Percentiles rank a stretch among this genome's conserved stretches.
phyloP scores from a whole-genome alignment of 2,329 filamentous ascomycete species.

The Clonostachys chloroleuca region DNA sequence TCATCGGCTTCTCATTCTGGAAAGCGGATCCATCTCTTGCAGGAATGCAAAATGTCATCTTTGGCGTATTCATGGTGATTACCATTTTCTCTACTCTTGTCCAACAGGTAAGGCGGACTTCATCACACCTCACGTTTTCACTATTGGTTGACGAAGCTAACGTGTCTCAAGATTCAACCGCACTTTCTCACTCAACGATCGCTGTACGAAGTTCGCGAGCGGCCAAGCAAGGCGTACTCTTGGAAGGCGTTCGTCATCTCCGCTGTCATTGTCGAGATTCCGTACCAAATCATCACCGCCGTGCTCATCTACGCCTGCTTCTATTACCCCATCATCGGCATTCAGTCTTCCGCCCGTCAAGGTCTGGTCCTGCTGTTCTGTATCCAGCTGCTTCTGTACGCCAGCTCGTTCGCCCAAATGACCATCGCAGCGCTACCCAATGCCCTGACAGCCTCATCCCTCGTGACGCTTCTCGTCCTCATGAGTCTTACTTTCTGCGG shows the following conservation, averaged over 20 bases:
- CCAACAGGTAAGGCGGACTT: constrained; percentile 40
- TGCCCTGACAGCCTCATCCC: constrained; percentile 61
- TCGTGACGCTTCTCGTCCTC: constrained; percentile 56
- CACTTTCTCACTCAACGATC: constrained; percentile 70
- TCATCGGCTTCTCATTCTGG: constrained; percentile 74
- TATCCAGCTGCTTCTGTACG: constrained; percentile 66
- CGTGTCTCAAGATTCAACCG: constrained; percentile 56
- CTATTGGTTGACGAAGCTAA: too few relatives aligned
- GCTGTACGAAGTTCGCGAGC: constrained; percentile 74
- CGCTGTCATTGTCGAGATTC: constrained; percentile 69
- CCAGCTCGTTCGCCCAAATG: constrained; percentile 70
- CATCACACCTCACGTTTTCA: too few relatives aligned
- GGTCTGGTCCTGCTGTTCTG: constrained; percentile 62
- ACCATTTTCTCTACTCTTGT: constrained; percentile 70
- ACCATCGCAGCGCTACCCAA: constrained; percentile 66
- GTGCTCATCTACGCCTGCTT: constrained; percentile 61
- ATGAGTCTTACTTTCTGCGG: constrained; percentile 59
- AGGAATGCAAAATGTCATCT: constrained; percentile 72
- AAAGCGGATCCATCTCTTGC: constrained; percentile 47
- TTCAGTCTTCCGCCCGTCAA: constrained; percentile 49
- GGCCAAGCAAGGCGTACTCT: constrained; percentile 69
- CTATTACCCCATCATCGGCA: constrained; percentile 60
- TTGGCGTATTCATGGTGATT: constrained; percentile 70
- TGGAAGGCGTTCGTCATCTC: constrained; percentile 71
- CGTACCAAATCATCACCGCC: constrained; percentile 63